Conservation (phyloP, 2,329 filamentous ascomycete genomes). For the Epichloe aotearoae region DNA sequence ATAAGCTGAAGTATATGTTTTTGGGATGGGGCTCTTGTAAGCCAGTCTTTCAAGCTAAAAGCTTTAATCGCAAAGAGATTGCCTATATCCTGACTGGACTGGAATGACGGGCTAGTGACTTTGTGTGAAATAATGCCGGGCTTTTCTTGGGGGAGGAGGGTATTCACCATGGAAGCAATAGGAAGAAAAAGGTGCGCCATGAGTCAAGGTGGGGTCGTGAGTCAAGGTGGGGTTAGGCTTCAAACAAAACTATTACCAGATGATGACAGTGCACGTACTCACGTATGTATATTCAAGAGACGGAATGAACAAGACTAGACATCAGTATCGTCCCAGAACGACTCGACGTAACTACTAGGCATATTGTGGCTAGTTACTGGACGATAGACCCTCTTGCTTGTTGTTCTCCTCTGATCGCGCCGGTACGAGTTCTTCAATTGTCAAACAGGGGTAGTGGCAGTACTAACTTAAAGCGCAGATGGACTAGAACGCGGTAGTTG, state of each 20-base stretch:
- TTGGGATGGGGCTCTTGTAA: background rate
- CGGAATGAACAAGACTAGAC: too few species aligned
- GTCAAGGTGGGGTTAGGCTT: background rate
- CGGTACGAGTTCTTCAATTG: background rate
- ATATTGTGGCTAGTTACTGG: background rate
- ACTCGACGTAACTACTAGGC: background rate
- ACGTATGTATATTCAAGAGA: background rate
- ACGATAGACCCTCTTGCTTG: background rate
- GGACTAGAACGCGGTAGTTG: background rate
- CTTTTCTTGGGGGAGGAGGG: background rate
- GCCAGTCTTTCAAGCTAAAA: background rate
- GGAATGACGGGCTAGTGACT: background rate
- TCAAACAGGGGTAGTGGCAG: background rate
- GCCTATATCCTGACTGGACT: background rate
- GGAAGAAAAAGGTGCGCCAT: background rate
- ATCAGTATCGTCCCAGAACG: background rate
- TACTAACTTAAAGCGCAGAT: background rate
- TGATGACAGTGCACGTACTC: background rate
- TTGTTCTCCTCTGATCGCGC: too few species aligned
- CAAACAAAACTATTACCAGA: too few species aligned
- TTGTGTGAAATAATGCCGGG: background rate
- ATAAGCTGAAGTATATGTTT: background rate
- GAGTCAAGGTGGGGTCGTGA: slow-evolving; percentile 3
- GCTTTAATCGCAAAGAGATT: background rate
- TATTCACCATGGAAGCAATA: background rate